phyloP scores from a whole-genome alignment of 495 filamentous ascomycete species.

The Pyrenopolyporus hunteri region DNA sequence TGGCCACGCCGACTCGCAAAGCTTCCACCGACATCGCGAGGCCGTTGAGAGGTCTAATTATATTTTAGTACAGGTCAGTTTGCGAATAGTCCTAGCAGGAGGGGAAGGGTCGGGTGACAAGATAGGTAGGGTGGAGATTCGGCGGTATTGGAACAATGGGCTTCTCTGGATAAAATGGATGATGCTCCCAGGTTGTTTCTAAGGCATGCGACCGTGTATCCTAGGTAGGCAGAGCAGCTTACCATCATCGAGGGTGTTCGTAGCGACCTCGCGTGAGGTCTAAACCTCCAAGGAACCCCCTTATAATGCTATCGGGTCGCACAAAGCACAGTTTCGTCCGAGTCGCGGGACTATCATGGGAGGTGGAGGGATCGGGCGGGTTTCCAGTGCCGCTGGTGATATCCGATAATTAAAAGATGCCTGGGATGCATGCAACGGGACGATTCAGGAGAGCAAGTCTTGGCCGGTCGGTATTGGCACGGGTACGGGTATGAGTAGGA shows the following conservation, averaged over 20 bases:
- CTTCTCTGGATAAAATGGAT: neutral
- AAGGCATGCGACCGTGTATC: slow-evolving; percentile 24
- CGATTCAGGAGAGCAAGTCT: slow-evolving; percentile 1
- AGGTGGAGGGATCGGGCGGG: slow-evolving; percentile 26
- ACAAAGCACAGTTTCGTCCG: slow-evolving; percentile 40
- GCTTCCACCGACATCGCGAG: slow-evolving; percentile 60
- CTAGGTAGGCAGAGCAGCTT: slow-evolving; percentile 27
- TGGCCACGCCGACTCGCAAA: slow-evolving; percentile 63
- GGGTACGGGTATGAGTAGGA: neutral
- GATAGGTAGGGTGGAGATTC: neutral
- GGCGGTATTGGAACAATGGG: slow-evolving; percentile 1
- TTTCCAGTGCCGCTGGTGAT: slow-evolving; percentile 9
- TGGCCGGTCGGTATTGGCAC: too few species aligned
- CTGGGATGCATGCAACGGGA: slow-evolving; percentile 25
- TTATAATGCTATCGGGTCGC: slow-evolving; percentile 41
- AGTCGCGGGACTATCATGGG: slow-evolving; percentile 49
- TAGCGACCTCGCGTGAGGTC: slow-evolving; percentile 48
- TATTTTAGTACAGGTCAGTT: slow-evolving; percentile 26
- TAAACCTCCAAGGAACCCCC: slow-evolving; percentile 41
- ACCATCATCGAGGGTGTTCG: slow-evolving; percentile 46
- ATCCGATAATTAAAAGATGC: slow-evolving; percentile 17
- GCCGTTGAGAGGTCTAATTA: slow-evolving; percentile 59
- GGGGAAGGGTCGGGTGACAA: neutral
- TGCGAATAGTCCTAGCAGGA: neutral
- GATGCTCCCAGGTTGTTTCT: slow-evolving; percentile 9